These are phyloP conservation scores for Cornus florida DNA, from an alignment of 148 eudicot genomes.

Conservation along the genomic window DNA sequence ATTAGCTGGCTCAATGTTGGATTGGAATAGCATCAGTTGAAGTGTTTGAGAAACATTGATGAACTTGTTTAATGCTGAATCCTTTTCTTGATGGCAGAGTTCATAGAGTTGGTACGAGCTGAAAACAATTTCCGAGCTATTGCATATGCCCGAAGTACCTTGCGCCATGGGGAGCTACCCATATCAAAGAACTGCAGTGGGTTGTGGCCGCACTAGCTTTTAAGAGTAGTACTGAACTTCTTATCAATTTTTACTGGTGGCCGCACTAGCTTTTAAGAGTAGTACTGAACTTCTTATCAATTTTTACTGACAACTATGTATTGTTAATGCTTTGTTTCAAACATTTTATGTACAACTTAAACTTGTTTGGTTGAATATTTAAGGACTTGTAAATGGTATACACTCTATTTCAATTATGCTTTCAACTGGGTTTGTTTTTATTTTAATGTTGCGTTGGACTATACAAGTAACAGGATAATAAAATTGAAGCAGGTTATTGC, in stretches of 20 bases:
- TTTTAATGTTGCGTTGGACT: no score
- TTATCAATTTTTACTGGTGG: no score
- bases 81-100: slow-evolving; percentile 54
- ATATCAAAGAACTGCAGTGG: slow-evolving; percentile 92
- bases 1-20: background rate
- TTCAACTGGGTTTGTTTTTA: no score
- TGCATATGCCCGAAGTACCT: slow-evolving; percentile 79
- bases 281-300: no score
- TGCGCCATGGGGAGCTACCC: slow-evolving; percentile 90
- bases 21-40: background rate
- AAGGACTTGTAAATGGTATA: no score
- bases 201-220: slow-evolving; percentile 94
- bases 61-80: slow-evolving; percentile 8
- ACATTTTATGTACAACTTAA: no score
- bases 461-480: no score
- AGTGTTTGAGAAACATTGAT: background rate
- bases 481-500: no score
- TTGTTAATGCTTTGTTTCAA: no score
- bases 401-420: no score
- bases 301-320: no score
- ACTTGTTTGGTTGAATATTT: no score
- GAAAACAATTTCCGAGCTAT: slow-evolving; percentile 77
- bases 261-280: slow-evolving; percentile 91
- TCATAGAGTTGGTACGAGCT: slow-evolving; percentile 90
- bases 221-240: slow-evolving; percentile 78